phyloP scores from a whole-genome alignment of 2,329 filamentous ascomycete species.

The Venturia effusa region DNA sequence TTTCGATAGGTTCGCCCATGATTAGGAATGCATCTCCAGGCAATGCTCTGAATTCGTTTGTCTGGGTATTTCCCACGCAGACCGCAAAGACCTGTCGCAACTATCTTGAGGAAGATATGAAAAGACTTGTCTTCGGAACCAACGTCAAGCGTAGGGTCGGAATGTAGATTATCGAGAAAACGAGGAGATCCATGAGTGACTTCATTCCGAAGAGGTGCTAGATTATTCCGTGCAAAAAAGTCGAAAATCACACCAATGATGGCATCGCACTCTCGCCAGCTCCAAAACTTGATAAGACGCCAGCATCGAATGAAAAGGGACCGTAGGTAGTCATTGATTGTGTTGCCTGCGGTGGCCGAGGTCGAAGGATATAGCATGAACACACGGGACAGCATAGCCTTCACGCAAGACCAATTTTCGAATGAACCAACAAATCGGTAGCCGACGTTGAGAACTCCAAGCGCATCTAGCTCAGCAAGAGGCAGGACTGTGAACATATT shows the following conservation, averaged over 20 bases:
- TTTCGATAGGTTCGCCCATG: slow-evolving; percentile 50
- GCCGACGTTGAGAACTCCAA: slow-evolving; percentile 35
- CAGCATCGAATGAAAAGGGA: slow-evolving; percentile 41
- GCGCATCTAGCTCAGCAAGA: slow-evolving; percentile 39
- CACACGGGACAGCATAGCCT: slow-evolving; percentile 34
- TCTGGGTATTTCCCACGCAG: slow-evolving; percentile 37
- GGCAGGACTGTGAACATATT: slow-evolving; percentile 44
- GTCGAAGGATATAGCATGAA: slow-evolving; percentile 37
- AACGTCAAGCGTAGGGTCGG: slow-evolving; percentile 32
- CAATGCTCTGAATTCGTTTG: slow-evolving; percentile 45
- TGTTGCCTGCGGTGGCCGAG: slow-evolving; percentile 27
- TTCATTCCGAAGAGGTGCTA: slow-evolving; percentile 43
- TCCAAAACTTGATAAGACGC: slow-evolving; percentile 42
- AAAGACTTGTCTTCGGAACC: slow-evolving; percentile 43
- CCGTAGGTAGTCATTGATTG: slow-evolving; percentile 46
- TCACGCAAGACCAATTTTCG: slow-evolving; percentile 42
- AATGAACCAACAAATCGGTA: slow-evolving; percentile 27
- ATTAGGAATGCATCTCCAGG: slow-evolving; percentile 48
- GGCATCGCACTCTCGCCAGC: slow-evolving; percentile 45
- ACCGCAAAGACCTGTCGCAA: slow-evolving; percentile 38
- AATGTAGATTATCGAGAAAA: slow-evolving; percentile 42
- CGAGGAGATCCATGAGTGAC: slow-evolving; percentile 38
- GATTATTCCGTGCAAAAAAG: slow-evolving; percentile 45
- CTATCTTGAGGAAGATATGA: slow-evolving; percentile 47
- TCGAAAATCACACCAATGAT: slow-evolving; percentile 45